These are phyloP conservation scores for Acanthamoeba royreba DNA, from an alignment of 208 protist genomes.

Conservation along the genomic window DNA sequence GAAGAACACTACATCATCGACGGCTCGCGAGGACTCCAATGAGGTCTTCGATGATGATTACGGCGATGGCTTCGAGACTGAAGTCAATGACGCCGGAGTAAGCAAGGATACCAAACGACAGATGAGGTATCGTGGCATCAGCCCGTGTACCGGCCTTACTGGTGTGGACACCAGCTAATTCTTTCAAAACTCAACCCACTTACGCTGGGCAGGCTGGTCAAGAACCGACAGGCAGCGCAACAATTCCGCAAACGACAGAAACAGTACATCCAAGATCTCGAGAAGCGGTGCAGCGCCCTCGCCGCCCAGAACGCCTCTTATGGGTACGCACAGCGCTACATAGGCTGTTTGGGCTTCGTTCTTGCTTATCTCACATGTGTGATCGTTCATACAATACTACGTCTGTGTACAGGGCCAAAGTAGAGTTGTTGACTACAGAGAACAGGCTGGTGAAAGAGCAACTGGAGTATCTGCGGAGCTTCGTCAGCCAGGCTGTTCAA, in stretches of 20 bases:
- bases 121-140: not conserved
- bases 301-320: not conserved
- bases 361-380: not conserved
- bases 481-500: not conserved
- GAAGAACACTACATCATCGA: not conserved
- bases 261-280: constrained; percentile 13
- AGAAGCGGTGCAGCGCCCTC: not conserved
- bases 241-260: constrained; percentile 39
- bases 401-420: not conserved
- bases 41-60: not conserved
- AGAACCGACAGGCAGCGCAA: constrained; percentile 2
- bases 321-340: no score
- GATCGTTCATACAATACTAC: not conserved
- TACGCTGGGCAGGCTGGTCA: not conserved
- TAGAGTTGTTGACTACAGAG: not conserved
- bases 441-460: constrained; percentile 27
- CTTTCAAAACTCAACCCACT: not conserved
- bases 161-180: not conserved
- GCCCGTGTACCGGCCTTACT: not conserved
- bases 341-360: not conserved
- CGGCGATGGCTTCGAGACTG: not conserved
- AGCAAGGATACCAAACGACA: not conserved
- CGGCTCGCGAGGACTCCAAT: no score
- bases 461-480: constrained; percentile 25
- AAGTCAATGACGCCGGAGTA: not conserved